Evolutionary conservation across 1,284 basidiomycete species (phyloP), one percentile per base, ranked within the genome.

Genomic region (Exobasidium rhododendri): DNA sequence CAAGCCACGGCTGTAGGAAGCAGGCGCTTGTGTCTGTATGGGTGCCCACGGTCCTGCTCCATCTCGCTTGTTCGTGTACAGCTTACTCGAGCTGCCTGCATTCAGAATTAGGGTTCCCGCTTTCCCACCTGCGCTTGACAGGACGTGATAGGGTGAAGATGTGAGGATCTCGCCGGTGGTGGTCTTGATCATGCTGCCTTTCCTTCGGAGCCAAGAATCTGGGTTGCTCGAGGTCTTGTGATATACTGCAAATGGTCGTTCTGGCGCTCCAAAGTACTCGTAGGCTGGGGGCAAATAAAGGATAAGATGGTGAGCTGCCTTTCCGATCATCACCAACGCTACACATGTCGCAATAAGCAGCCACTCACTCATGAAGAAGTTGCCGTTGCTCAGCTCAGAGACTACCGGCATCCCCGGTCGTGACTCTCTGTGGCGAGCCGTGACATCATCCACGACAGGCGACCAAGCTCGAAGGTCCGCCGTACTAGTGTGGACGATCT

Each of bases 341-440:
- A n/a, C n/a, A n/a, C n/a, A n/a, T n/a, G n/a, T n/a, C n/a, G n/a
- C n/a, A n/a, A n/a, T n/a, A n/a, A n/a, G n/a, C n/a, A n/a, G n/a
- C n/a, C n/a, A 75, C 59, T 81, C 80, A 66, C 79, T 81, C 10
- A 79, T 80, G 65, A 79, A 59, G 63, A 81, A 75, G 57, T 70
- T 81, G 22, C 47, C 47, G 52, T 75, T 63, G 10, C 78, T 75
- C 59, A 81, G 59, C 50, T 70, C 59, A 4, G 75, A 67, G 24
- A 81, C 70, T 24, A 70, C 74, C 29, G 80, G 65, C 81, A 82
- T 82, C 4, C 81, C 81, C 1, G 72, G 80, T 49, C 81, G 77
- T 31, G 68, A 68, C 50, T 66, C 52, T 62, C 77, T 80, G 7
- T 60, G 58, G 10, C 70, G 59, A 31, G 69, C 66, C 1, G 75